Evolutionary conservation across 139 green algal genomes (phyloP).

Genomic region (Mychonastes homosphaera): DNA sequence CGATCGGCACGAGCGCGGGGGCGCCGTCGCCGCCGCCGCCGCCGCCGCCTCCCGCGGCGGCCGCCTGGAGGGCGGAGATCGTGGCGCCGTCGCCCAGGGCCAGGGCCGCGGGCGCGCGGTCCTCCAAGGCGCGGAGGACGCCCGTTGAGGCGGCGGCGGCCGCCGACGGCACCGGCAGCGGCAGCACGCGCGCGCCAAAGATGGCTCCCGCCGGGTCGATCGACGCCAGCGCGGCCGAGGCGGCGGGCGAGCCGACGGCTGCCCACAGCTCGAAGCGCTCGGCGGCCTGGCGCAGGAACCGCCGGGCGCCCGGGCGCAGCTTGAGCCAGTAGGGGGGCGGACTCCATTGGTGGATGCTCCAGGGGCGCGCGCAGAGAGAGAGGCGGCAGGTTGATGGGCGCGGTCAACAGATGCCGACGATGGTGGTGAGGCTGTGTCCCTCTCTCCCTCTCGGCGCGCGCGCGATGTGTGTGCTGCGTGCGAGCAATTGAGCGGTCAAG

Average conservation of each 20-base stretch:
- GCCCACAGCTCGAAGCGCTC: not conserved
- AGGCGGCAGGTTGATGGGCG: too few species aligned
- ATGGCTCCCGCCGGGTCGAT: not conserved
- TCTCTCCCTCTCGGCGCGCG: too few species aligned
- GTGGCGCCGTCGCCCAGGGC: not conserved
- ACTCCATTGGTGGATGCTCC: not conserved
- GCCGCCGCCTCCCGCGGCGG: too few species aligned
- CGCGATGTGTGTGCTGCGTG: too few species aligned
- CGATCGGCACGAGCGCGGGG: too few species aligned
- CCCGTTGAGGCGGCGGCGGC: not conserved
- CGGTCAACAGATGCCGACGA: too few species aligned
- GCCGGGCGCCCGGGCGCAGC: not conserved
- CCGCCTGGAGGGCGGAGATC: too few species aligned
- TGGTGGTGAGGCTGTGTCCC: too few species aligned
- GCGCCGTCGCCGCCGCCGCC: too few species aligned
- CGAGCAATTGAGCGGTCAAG: too few species aligned
- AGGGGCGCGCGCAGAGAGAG: not conserved
- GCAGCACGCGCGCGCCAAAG: not conserved
- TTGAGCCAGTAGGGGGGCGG: not conserved
- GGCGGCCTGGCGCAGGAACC: not conserved
- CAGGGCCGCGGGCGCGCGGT: not conserved
- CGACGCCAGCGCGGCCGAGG: not conserved
- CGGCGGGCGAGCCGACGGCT: not conserved
- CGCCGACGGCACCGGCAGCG: too few species aligned
- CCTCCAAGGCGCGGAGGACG: not conserved